phyloP scores from a whole-genome alignment of 1,139 yeast genomes.

The Blastobotrys proliferans region DNA sequence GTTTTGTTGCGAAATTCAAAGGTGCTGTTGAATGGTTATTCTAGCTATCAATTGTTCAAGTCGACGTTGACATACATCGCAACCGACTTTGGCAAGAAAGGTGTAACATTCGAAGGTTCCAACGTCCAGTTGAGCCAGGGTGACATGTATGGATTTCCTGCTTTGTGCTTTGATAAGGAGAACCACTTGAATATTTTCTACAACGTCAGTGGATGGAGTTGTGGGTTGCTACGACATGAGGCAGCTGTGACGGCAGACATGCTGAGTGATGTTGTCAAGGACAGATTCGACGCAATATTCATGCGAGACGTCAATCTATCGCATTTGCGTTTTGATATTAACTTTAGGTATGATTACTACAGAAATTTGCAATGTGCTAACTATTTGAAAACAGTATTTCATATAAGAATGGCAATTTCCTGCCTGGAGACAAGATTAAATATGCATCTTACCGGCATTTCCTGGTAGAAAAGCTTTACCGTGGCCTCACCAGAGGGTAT shows the following conservation, averaged over 20 bases:
- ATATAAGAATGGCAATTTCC: conserved; percentile 27
- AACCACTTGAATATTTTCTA: conserved; percentile 73
- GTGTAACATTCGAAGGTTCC: conserved; percentile 9
- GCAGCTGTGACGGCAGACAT: conserved; percentile 66
- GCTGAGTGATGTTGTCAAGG: conserved; percentile 74
- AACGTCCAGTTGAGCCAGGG: conserved; percentile 7
- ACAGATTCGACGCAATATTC: conserved; percentile 83
- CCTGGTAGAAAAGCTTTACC: conserved; percentile 55
- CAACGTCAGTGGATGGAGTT: conserved; percentile 73
- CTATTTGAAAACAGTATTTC: neutral
- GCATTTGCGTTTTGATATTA: conserved; percentile 62
- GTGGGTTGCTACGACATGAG: conserved; percentile 54
- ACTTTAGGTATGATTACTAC: conserved; percentile 36
- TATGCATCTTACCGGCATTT: conserved; percentile 67
- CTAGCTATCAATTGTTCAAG: conserved; percentile 88
- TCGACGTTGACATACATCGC: conserved; percentile 82
- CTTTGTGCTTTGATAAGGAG: conserved; percentile 64
- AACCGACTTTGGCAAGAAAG: conserved; percentile 57
- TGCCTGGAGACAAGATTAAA: conserved; percentile 70
- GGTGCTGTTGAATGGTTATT: conserved; percentile 77
- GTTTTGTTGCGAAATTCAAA: conserved; percentile 62
- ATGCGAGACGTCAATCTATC: conserved; percentile 55
- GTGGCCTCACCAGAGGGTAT: conserved; percentile 58
- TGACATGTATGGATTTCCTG: conserved; percentile 14
- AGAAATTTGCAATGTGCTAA: neutral